Evolutionary conservation across 208 protist genomes (phyloP), one percentile per base, ranked within the genome.

Genomic region (Acanthamoeba castellanii): DNA sequence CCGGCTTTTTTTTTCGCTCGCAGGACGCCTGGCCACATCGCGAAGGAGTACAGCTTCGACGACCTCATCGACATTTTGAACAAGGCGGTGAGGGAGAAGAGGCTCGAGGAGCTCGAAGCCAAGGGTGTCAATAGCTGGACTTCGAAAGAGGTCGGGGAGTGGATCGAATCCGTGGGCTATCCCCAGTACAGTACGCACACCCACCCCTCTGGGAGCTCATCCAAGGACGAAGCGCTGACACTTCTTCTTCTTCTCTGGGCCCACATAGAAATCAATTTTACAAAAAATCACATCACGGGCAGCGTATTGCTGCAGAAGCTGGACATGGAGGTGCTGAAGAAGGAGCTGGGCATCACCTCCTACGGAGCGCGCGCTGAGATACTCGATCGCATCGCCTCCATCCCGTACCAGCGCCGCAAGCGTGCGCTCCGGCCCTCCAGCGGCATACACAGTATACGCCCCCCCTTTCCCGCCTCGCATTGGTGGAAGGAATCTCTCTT

Each of bases 311-410:
- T 88, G 81, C 42, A 88, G 81, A 88, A 88, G 81, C 34, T 88
- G 25, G 81, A 88, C 50, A 88, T 88, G 81, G 81, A 88, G 59
- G 81, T 88, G 47, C 81, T 88, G 11, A 88, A 88, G 52, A 88
- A 88, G 52, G 81, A 88, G 52, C 81, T 88, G 81, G 81, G 50
- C 30, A 88, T 52, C 27, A 64, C 50, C 42, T 52, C 81, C 52
- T 88, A 61, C 30, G 37, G 81, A 22, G 70, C 30, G 70, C 37
- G 70, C 6, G 61, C 61, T 22, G 61, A 68, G 61, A 68, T 68
- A 30, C 61, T 68, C 61, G 61, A 68, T 22, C 61, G 61, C 61
- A 68, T 68, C 61, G 61, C 61, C 25, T 68, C 61, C 61, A 68
- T 68, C 18, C 61, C 61, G 25, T 68, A 30, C 61, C 61, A 68